phyloP scores from a whole-genome alignment of 2,329 filamentous ascomycete species.

The Geosmithia putterillii region DNA sequence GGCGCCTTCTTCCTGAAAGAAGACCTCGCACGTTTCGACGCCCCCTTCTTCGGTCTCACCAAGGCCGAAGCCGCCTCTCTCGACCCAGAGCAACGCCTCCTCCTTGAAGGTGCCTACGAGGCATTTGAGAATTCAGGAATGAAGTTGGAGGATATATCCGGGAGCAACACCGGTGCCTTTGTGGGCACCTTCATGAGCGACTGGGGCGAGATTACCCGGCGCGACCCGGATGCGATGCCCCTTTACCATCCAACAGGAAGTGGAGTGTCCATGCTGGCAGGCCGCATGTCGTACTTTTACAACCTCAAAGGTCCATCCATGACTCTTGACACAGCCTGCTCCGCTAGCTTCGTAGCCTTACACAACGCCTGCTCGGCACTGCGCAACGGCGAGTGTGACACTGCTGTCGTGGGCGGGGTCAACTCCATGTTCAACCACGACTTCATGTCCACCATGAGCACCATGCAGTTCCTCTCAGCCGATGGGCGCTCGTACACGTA shows the following conservation, averaged over 20 bases:
- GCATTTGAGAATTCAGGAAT: constrained; percentile 10
- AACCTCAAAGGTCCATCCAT: constrained; percentile 19
- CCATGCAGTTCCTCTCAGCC: constrained; percentile 21
- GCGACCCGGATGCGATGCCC: constrained; percentile 10
- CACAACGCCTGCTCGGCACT: constrained; percentile 14
- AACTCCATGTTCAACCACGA: constrained; percentile 6
- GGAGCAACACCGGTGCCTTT: constrained; percentile 3
- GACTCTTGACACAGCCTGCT: constrained; percentile 27
- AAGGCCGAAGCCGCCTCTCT: constrained; percentile 14
- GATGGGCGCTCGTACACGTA: constrained; percentile 21
- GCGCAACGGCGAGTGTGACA: constrained; percentile 13
- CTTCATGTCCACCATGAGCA: constrained; percentile 2
- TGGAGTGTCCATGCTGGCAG: constrained; percentile 16
- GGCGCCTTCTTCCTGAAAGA: constrained; percentile 14
- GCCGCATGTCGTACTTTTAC: constrained; percentile 19
- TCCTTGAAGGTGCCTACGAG: constrained; percentile 22
- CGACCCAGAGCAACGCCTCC: constrained; percentile 19
- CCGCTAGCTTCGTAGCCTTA: constrained; percentile 18
- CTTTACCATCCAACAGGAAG: constrained; percentile 19
- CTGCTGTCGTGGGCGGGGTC: constrained; percentile 7
- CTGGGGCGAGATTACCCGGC: constrained; percentile 8
- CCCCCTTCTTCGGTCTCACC: constrained; percentile 14
- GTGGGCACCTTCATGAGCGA: constrained; percentile 14
- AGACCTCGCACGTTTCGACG: constrained; percentile 7
- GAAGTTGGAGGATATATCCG: not conserved